Evolutionary conservation across 345 rosid species (phyloP).

Genomic region (Moricandia moricandioides): DNA sequence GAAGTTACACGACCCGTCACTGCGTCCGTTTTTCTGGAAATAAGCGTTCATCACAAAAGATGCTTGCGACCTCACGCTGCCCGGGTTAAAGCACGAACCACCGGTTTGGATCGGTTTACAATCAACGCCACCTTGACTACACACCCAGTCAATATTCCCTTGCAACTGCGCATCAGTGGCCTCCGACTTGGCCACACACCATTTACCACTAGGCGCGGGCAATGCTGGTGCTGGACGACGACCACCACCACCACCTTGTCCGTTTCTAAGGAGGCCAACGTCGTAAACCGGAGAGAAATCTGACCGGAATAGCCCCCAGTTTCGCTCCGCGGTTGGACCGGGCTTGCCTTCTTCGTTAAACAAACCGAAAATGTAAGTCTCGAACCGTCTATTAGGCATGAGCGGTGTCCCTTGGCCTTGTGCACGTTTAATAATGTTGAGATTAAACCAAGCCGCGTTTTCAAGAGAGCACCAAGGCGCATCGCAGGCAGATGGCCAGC

Average conservation of each 20-base stretch:
- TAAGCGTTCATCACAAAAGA: conserved; percentile 69
- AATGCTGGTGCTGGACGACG: conserved; percentile 30
- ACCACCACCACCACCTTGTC: conserved; percentile 37
- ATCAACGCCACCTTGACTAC: conserved; percentile 69
- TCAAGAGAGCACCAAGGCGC: conserved; percentile 46
- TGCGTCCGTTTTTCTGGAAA: conserved; percentile 49
- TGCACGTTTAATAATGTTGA: conserved; percentile 44
- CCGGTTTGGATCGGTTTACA: conserved; percentile 73
- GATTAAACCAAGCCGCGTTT: conserved; percentile 61
- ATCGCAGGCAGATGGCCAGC: conserved; percentile 82
- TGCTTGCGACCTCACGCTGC: conserved; percentile 52
- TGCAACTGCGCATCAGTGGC: conserved; percentile 50
- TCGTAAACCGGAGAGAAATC: conserved; percentile 71
- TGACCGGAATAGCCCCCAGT: conserved; percentile 74
- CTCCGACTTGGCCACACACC: conserved; percentile 54
- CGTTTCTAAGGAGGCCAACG: conserved; percentile 48
- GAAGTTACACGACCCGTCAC: conserved; percentile 47
- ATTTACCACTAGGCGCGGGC: conserved; percentile 38
- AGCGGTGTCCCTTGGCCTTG: conserved; percentile 71
- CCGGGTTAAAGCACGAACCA: conserved; percentile 62
- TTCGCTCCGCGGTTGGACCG: conserved; percentile 60
- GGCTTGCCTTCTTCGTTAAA: conserved; percentile 81
- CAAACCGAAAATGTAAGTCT: conserved; percentile 69
- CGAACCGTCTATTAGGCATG: conserved; percentile 68
- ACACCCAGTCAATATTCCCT: conserved; percentile 58